Evolutionary conservation across 257 asterid genomes (phyloP).

Genomic region (Nicotiana paniculata): DNA sequence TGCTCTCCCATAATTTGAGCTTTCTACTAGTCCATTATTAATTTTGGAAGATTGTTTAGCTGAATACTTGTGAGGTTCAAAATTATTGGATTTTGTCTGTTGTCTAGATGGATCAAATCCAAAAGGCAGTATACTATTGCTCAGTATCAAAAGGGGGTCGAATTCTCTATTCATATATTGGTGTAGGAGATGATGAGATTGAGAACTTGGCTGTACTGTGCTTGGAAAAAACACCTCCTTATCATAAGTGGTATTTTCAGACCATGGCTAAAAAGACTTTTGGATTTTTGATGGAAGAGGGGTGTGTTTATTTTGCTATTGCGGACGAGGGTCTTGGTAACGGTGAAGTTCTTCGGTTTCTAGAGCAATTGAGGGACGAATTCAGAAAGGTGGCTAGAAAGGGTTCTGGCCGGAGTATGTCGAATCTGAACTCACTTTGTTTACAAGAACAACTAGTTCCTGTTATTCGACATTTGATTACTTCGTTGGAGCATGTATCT

Average conservation of each 20-base stretch:
- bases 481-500: slow-evolving; percentile 31
- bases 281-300: slow-evolving; percentile 50
- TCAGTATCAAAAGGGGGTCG: slow-evolving; percentile 53
- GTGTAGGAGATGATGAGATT: slow-evolving; percentile 35
- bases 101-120: neutral
- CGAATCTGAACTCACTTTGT: slow-evolving; percentile 27
- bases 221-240: slow-evolving; percentile 59
- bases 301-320: slow-evolving; percentile 46
- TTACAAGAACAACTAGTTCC: slow-evolving; percentile 50
- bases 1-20: neutral
- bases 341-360: slow-evolving; percentile 32
- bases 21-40: neutral
- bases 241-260: slow-evolving; percentile 62
- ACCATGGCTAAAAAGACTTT: slow-evolving; percentile 38
- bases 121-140: slow-evolving; percentile 39
- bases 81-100: neutral
- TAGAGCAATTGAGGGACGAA: slow-evolving; percentile 46
- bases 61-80: neutral
- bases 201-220: slow-evolving; percentile 53
- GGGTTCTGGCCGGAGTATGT: slow-evolving; percentile 25
- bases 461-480: slow-evolving; percentile 28
- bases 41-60: neutral
- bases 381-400: slow-evolving; percentile 29
- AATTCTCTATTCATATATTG: slow-evolving; percentile 32
- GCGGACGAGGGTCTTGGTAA: slow-evolving; percentile 38